A percentile compares a stretch with the other conserved stretches of the same genome.
Evolutionary conservation across 768 basidiomycete genomes (phyloP).

Genomic region (Leccinellum luteum): DNA sequence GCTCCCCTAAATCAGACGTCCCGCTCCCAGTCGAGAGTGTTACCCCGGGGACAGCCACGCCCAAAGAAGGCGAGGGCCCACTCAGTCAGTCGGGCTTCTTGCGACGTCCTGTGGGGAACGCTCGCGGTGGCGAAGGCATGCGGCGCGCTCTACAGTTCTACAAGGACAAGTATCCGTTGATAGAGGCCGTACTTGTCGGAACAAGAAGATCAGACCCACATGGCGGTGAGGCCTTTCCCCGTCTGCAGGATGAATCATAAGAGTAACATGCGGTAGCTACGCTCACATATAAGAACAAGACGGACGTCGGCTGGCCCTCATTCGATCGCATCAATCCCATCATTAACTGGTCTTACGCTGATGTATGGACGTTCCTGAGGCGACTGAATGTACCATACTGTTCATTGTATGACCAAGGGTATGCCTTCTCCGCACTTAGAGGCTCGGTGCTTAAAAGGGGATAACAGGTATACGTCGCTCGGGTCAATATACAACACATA

Average conservation of each 20-base stretch:
- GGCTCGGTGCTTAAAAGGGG: not conserved
- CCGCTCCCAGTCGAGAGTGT: slow-evolving; percentile 49
- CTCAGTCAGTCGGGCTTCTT: slow-evolving; percentile 18
- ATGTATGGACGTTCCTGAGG: slow-evolving; percentile 87
- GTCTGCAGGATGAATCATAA: not conserved
- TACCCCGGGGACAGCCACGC: slow-evolving; percentile 32
- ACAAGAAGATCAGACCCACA: slow-evolving; percentile 90
- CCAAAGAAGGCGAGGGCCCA: slow-evolving; percentile 11
- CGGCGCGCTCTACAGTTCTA: slow-evolving; percentile 72
- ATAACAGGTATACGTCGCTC: slow-evolving; percentile 87
- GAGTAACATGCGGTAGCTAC: slow-evolving; percentile 44
- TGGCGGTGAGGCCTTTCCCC: slow-evolving; percentile 64
- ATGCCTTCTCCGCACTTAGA: slow-evolving; percentile 22
- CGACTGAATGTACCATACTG: slow-evolving; percentile 82
- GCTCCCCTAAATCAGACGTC: slow-evolving; percentile 34
- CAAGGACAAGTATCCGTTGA: slow-evolving; percentile 59
- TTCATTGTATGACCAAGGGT: slow-evolving; percentile 88
- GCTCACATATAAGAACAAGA: slow-evolving; percentile 72
- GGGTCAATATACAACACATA: slow-evolving; percentile 95
- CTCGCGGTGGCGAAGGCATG: slow-evolving; percentile 71
- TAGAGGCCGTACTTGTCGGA: slow-evolving; percentile 84
- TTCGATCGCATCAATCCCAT: slow-evolving; percentile 94
- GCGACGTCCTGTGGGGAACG: slow-evolving; percentile 43
- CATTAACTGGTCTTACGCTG: slow-evolving; percentile 89
- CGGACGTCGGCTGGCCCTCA: slow-evolving; percentile 85